Evolutionary conservation across 495 filamentous ascomycete genomes (phyloP).

Genomic region (Xylaria grammica): DNA sequence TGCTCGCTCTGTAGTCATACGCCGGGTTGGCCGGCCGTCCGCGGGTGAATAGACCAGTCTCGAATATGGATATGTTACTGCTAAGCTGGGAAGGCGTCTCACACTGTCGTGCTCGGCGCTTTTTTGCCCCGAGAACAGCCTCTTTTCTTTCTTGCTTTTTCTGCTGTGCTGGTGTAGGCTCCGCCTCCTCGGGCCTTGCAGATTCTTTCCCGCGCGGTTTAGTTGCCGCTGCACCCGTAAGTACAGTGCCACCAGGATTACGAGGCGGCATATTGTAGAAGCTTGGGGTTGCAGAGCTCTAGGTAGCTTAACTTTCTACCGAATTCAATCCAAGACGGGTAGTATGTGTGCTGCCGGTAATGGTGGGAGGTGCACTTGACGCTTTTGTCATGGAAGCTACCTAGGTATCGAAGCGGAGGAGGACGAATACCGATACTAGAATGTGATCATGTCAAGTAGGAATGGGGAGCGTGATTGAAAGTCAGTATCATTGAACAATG

Average conservation of each 20-base stretch:
- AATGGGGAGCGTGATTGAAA: too few relatives aligned
- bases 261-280: not conserved
- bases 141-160: slow-evolving; percentile 3
- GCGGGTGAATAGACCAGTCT: not conserved
- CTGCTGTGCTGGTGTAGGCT: slow-evolving; percentile 1
- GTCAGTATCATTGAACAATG: too few relatives aligned
- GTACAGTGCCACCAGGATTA: not conserved
- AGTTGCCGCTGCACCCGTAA: not conserved
- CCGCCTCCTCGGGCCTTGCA: not conserved
- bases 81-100: not conserved
- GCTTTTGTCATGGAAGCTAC: too few relatives aligned
- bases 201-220: not conserved
- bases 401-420: too few relatives aligned
- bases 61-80: not conserved
- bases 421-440: not conserved
- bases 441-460: too few relatives aligned
- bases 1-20: not conserved
- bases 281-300: not conserved
- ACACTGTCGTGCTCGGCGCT: not conserved
- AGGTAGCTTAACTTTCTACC: not conserved
- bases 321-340: not conserved
- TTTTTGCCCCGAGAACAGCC: not conserved
- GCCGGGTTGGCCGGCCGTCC: not conserved
- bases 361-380: too few relatives aligned
- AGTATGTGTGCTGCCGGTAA: not conserved